Percentiles rank a stretch among this genome's conserved stretches.
Conservation (phyloP, 495 filamentous ascomycete genomes). For the Talaromyces borbonicus region DNA sequence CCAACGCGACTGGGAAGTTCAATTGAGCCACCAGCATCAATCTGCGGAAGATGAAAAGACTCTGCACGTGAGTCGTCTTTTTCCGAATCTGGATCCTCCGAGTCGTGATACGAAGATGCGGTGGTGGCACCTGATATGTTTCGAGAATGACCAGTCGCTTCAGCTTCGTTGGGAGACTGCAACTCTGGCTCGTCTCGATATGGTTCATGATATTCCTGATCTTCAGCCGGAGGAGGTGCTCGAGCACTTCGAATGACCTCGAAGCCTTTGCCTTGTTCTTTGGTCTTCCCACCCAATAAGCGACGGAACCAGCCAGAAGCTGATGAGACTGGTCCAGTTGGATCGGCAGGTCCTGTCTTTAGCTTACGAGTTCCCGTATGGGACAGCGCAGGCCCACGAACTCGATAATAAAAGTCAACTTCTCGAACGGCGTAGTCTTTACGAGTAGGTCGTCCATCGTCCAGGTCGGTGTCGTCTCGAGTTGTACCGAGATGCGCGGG, state of each 20-base stretch:
- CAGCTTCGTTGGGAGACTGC: constrained; percentile 2
- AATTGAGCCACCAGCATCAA: constrained; percentile 53
- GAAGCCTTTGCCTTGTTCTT: constrained; percentile 87
- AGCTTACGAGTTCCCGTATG: constrained; percentile 70
- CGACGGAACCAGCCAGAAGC: constrained; percentile 82
- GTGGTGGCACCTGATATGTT: constrained; percentile 16
- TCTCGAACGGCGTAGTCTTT: constrained; percentile 88
- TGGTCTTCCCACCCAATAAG: constrained; percentile 70
- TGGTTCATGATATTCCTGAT: constrained; percentile 41
- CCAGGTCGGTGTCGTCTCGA: constrained; percentile 45
- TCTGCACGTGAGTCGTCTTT: constrained; percentile 16
- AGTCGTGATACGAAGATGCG: constrained; percentile 37
- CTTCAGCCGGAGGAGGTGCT: constrained; percentile 36
- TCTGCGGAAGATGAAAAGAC: constrained; percentile 41
- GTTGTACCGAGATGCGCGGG: constrained; percentile 41
- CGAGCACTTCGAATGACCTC: constrained; percentile 86
- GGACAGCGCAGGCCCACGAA: constrained; percentile 80
- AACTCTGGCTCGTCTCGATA: constrained; percentile 51
- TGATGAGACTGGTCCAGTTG: constrained; percentile 77
- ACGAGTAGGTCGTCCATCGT: constrained; percentile 41
- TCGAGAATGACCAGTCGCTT: constrained; percentile 18
- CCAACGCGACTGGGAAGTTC: constrained; percentile 54
- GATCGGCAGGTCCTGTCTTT: constrained; percentile 90
- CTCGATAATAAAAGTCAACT: constrained; percentile 90
- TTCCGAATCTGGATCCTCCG: constrained; percentile 27